Percentiles rank a stretch among this genome's conserved stretches.
Conservation (phyloP, 1,284 basidiomycete genomes). For the Trichosporon sp. region DNA sequence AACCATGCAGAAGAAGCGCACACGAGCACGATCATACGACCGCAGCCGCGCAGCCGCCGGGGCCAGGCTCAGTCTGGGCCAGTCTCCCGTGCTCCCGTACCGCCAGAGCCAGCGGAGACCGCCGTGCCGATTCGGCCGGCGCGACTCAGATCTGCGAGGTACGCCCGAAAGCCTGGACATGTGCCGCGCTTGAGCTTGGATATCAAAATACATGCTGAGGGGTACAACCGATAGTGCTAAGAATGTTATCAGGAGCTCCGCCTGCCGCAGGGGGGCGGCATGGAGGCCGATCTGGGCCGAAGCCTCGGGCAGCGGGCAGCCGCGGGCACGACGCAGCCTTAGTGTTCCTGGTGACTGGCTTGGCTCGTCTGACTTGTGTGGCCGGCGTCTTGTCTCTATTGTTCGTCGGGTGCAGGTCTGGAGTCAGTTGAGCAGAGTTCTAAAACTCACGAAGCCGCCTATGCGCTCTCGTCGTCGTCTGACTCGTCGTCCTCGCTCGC, state of each 20-base stretch:
- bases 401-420: neutral
- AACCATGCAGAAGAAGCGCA: neutral
- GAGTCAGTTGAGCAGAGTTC: neutral
- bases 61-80: neutral
- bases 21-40: neutral
- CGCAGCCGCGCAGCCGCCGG: neutral
- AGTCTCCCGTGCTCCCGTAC: neutral
- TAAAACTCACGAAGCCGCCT: neutral
- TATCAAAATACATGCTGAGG: neutral
- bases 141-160: neutral
- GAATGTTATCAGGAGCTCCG: neutral
- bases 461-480: conserved; percentile 11
- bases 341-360: too few species aligned
- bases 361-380: too few species aligned
- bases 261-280: neutral
- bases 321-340: too few species aligned
- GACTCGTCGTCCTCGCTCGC: conserved; percentile 3
- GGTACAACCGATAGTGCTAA: neutral
- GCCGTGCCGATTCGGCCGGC: neutral
- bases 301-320: neutral
- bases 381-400: neutral
- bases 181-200: neutral
- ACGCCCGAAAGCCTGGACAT: neutral
- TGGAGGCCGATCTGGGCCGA: neutral
- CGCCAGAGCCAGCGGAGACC: neutral